Conservation (phyloP, 2,329 filamentous ascomycete genomes). For the Celoporthe dispersa region DNA sequence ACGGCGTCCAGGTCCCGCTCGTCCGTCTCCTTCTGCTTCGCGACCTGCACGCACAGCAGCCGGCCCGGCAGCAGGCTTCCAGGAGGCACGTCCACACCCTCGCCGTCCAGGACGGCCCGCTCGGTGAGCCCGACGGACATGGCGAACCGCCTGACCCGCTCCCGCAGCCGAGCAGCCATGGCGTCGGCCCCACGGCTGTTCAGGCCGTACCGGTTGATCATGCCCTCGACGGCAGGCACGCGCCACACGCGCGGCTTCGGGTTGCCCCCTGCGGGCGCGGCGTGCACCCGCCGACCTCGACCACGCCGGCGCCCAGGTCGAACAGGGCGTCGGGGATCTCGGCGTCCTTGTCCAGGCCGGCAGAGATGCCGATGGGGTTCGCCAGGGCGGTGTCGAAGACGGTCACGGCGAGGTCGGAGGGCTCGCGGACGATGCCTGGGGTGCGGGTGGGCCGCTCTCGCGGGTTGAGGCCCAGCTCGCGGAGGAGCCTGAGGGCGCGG, state of each 20-base stretch:
- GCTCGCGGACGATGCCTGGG: slow-evolving; percentile 40
- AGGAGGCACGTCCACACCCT: slow-evolving; percentile 72
- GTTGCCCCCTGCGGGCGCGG: slow-evolving; percentile 88
- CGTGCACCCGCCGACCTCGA: slow-evolving; percentile 92
- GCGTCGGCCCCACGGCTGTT: slow-evolving; percentile 90
- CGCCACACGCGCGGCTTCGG: slow-evolving; percentile 87
- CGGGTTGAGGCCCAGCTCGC: slow-evolving; percentile 76
- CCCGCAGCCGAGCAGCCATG: slow-evolving; percentile 78
- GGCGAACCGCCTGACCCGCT: slow-evolving; percentile 79
- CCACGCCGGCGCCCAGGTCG: slow-evolving; percentile 80
- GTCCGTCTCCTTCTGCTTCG: slow-evolving; percentile 94
- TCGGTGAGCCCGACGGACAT: slow-evolving; percentile 72
- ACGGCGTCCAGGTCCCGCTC: slow-evolving; percentile 85
- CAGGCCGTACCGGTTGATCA: slow-evolving; percentile 95
- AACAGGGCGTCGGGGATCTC: slow-evolving; percentile 86
- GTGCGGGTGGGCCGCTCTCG: slow-evolving; percentile 68
- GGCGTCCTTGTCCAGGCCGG: slow-evolving; percentile 45
- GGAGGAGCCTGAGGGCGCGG: slow-evolving; percentile 70
- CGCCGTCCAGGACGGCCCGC: slow-evolving; percentile 74
- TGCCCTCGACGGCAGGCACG: slow-evolving; percentile 77
- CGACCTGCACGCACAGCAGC: slow-evolving; percentile 87
- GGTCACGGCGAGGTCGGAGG: slow-evolving; percentile 45
- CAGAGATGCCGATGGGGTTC: slow-evolving; percentile 91
- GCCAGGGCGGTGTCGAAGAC: slow-evolving; percentile 78
- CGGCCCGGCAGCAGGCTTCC: slow-evolving; percentile 79